Percentiles rank a stretch among this genome's conserved stretches.
Evolutionary conservation across 73 alveolate species (phyloP).

Genomic region (Paramecium sexaurelia): DNA sequence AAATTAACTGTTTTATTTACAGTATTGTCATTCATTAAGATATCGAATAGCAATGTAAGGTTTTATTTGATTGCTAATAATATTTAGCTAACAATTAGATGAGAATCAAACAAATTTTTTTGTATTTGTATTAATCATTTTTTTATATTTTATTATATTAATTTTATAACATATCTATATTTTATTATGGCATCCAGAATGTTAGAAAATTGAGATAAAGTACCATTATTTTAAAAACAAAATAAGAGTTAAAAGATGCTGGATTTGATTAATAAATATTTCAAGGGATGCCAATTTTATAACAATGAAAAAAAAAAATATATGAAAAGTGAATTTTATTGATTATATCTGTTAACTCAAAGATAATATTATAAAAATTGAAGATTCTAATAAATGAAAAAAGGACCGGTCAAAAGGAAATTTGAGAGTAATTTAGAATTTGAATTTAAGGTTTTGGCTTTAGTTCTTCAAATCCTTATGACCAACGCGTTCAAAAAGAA

Average conservation of each 20-base stretch:
- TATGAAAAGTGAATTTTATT: not conserved
- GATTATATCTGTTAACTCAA: conserved; percentile 7
- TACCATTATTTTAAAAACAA: too few relatives aligned
- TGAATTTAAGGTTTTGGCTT: conserved; percentile 41
- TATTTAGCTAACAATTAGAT: not conserved
- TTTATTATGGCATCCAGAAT: too few relatives aligned
- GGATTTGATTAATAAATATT: too few relatives aligned
- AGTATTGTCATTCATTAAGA: not conserved
- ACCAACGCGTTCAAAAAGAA: conserved; percentile 1
- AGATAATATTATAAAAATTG: conserved; percentile 26
- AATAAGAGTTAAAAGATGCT: too few relatives aligned
- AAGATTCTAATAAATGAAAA: conserved; percentile 27
- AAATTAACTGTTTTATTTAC: not conserved
- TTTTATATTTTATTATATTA: too few relatives aligned
- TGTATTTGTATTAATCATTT: too few relatives aligned
- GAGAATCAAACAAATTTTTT: too few relatives aligned
- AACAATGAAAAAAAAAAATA: not conserved
- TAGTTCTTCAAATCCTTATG: conserved; percentile 54
- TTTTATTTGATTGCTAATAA: not conserved
- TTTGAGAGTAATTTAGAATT: conserved; percentile 16
- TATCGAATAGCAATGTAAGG: not conserved
- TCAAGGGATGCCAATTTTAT: too few relatives aligned
- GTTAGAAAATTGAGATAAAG: too few relatives aligned
- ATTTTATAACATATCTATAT: too few relatives aligned
- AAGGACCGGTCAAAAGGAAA: conserved; percentile 59